Evolutionary conservation across 108 stramenopile species (phyloP).

Genomic region (Phaeodactylum tricornutum): DNA sequence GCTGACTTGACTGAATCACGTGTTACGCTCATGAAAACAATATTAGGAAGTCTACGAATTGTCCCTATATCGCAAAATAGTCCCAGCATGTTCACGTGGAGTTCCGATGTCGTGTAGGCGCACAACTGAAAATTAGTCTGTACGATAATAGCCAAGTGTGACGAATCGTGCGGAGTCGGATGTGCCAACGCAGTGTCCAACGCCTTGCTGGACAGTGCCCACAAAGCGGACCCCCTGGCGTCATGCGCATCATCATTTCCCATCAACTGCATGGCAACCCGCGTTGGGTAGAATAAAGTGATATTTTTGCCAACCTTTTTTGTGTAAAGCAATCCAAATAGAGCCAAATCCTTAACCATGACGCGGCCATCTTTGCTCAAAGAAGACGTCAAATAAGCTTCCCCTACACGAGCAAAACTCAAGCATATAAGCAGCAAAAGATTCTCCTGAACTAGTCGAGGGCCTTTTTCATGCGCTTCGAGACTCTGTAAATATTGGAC

Average conservation of each 20-base stretch:
- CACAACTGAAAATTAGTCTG: constrained; percentile 89
- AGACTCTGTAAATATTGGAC: constrained; percentile 55
- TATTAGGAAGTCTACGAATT: constrained; percentile 77
- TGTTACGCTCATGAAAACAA: constrained; percentile 71
- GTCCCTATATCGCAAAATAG: constrained; percentile 76
- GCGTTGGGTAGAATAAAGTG: constrained; percentile 71
- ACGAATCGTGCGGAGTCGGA: constrained; percentile 47
- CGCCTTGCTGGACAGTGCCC: constrained; percentile 43
- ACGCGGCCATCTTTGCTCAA: constrained; percentile 41
- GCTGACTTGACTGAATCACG: constrained; percentile 75
- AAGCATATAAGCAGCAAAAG: constrained; percentile 65
- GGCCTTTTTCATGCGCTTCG: constrained; percentile 21
- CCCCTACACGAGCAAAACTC: constrained; percentile 54
- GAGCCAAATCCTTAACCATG: constrained; percentile 61
- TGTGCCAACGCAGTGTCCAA: constrained; percentile 52
- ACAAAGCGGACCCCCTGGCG: constrained; percentile 18
- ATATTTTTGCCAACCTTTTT: constrained; percentile 44
- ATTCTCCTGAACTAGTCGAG: constrained; percentile 37
- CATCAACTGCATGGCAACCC: constrained; percentile 67
- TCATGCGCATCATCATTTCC: constrained; percentile 8
- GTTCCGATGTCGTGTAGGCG: constrained; percentile 74
- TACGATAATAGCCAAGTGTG: constrained; percentile 78
- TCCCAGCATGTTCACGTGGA: constrained; percentile 77
- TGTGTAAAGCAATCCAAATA: constrained; percentile 61
- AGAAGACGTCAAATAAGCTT: constrained; percentile 47